Conservation (phyloP, 1,139 yeast genomes). For the Debaryomycetaceae sp. region DNA sequence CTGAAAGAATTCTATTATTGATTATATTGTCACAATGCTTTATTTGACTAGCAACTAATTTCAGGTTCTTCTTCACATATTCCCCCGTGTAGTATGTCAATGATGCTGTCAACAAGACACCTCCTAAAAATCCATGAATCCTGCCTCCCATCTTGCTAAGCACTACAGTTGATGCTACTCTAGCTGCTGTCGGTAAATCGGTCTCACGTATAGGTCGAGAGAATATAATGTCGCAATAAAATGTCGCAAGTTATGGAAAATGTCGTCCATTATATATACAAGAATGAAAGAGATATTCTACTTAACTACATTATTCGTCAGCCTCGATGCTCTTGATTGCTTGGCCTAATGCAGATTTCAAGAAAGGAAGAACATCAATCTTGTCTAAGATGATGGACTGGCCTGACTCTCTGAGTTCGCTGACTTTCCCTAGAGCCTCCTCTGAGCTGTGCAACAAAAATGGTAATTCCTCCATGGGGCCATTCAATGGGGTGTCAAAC, state of each 20-base stretch:
- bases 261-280: slow-evolving; percentile 1
- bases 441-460: slow-evolving; percentile 42
- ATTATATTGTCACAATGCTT: slow-evolving; percentile 46
- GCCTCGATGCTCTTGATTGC: slow-evolving; percentile 13
- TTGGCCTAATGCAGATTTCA: slow-evolving; percentile 29
- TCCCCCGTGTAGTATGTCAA: slow-evolving; percentile 62
- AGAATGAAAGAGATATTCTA: background rate
- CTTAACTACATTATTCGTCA: slow-evolving; percentile 2
- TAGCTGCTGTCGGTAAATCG: too few species aligned
- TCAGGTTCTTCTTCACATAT: slow-evolving; percentile 50
- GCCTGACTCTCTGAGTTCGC: slow-evolving; percentile 36
- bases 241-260: slow-evolving; percentile 2
- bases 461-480: slow-evolving; percentile 42
- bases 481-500: slow-evolving; percentile 32
- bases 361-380: slow-evolving; percentile 41
- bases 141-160: slow-evolving; percentile 53
- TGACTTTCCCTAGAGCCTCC: slow-evolving; percentile 54
- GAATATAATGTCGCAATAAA: slow-evolving; percentile 1
- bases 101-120: slow-evolving; percentile 64
- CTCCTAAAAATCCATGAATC: slow-evolving; percentile 66
- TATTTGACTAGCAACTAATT: slow-evolving; percentile 46
- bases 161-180: background rate
- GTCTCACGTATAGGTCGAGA: background rate
- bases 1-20: slow-evolving; percentile 46
- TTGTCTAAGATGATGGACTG: slow-evolving; percentile 28